phyloP scores from a whole-genome alignment of 1,139 yeast species.

The Saccharomyces hybrid region DNA sequence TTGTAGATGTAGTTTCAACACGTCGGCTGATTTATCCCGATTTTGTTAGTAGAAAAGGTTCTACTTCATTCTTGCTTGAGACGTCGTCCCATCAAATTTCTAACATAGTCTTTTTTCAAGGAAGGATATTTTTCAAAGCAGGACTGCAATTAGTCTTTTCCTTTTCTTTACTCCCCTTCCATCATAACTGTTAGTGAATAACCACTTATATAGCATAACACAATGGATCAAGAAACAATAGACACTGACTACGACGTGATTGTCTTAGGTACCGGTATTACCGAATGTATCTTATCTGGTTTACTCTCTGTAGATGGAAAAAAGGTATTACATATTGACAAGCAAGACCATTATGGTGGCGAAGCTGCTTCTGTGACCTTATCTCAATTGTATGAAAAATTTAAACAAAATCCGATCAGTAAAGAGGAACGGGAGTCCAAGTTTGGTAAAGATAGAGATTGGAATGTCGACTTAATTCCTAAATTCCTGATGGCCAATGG shows the following conservation, averaged over 20 bases:
- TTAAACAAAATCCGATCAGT: constrained; percentile 68
- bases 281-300: constrained; percentile 95
- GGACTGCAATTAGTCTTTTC: not conserved
- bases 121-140: not conserved
- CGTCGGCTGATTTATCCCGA: not conserved
- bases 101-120: not conserved
- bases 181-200: not conserved
- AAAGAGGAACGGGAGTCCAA: constrained; percentile 39
- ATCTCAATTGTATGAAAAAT: constrained; percentile 55
- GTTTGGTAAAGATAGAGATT: constrained; percentile 89
- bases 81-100: not conserved
- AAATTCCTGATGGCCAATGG: constrained; percentile 98
- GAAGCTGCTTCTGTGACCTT: constrained; percentile 48
- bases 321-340: constrained; percentile 92
- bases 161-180: not conserved
- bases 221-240: constrained; percentile 41
- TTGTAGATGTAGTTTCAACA: not conserved
- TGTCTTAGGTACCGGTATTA: constrained; percentile 79
- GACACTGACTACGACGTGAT: constrained; percentile 95
- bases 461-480: constrained; percentile 97
- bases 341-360: constrained; percentile 94
- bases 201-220: not conserved
- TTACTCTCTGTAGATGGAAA: constrained; percentile 92
- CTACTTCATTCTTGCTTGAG: not conserved
- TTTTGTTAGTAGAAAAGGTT: not conserved